A percentile compares a stretch with the other conserved stretches of the same genome.
Conservation (phyloP, 768 basidiomycete genomes). For the Leccinum imitatum region DNA sequence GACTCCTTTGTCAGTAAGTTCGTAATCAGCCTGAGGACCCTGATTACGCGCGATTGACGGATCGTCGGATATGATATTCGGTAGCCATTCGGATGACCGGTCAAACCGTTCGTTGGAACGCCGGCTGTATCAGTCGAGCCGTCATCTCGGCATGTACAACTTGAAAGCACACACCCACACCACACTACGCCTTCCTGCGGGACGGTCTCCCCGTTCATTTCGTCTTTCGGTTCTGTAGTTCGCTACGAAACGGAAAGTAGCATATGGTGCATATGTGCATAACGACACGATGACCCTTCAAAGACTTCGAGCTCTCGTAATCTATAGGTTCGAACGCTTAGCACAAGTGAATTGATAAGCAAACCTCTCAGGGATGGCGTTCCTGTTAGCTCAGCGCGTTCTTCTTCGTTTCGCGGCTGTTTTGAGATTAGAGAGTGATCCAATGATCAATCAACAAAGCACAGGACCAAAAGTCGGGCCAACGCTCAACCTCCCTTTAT, state of each 20-base stretch:
- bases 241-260: neutral
- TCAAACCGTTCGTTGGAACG: neutral
- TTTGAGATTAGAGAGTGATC: neutral
- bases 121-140: conserved; percentile 8
- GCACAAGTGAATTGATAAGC: neutral
- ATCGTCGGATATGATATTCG: conserved; percentile 6
- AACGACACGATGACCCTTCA: neutral
- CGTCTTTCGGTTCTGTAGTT: neutral
- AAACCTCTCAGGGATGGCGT: neutral
- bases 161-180: neutral
- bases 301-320: neutral
- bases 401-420: neutral
- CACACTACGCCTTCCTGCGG: neutral
- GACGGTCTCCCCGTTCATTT: neutral
- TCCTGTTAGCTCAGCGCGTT: neutral
- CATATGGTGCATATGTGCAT: neutral
- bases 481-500: neutral
- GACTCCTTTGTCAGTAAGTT: conserved; percentile 5
- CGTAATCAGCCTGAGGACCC: neutral
- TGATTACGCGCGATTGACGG: conserved; percentile 12
- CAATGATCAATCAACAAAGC: neutral
- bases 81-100: conserved; percentile 3
- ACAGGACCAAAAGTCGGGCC: neutral
- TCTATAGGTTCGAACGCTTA: neutral
- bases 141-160: conserved; percentile 8